Conservation (phyloP, 768 basidiomycete species). For the Ramaria sp. region DNA sequence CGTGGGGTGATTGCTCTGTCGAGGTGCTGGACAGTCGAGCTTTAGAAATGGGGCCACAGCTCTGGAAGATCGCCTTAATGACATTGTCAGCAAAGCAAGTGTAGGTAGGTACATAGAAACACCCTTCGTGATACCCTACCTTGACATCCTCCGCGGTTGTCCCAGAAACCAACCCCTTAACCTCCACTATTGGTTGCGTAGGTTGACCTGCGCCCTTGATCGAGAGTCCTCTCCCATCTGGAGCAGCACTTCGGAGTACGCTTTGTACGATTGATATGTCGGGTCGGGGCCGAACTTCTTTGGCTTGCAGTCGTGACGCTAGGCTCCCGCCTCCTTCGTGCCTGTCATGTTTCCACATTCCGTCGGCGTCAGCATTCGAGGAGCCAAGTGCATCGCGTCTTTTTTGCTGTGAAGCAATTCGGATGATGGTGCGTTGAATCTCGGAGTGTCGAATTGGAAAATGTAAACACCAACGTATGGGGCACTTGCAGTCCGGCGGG, state of each 20-base stretch:
- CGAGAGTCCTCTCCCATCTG: not conserved
- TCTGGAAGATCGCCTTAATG: constrained; percentile 62
- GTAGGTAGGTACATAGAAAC: too few species aligned
- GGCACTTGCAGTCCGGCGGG: constrained; percentile 9
- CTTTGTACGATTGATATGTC: constrained; percentile 3
- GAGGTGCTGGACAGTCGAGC: constrained; percentile 20
- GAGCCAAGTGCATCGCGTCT: constrained; percentile 6
- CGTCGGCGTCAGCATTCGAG: constrained; percentile 8
- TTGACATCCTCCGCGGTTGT: constrained; percentile 9
- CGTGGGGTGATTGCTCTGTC: constrained; percentile 19
- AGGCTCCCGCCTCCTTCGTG: constrained; percentile 8
- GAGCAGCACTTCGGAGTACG: not conserved
- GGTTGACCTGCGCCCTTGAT: constrained; percentile 8
- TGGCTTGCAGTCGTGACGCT: constrained; percentile 2
- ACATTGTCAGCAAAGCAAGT: not conserved
- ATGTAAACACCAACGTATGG: constrained; percentile 11
- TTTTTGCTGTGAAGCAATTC: constrained; percentile 6
- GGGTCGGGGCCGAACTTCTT: not conserved
- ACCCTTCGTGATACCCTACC: not conserved
- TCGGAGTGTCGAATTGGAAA: constrained; percentile 2
- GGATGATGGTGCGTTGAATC: not conserved
- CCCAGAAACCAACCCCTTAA: constrained; percentile 4
- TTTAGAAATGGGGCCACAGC: constrained; percentile 51
- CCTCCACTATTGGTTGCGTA: constrained; percentile 5
- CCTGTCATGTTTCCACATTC: constrained; percentile 9